Evolutionary conservation across 345 rosid species (phyloP), one percentile per base, ranked within the genome.

Genomic region (Gossypium arboreum): DNA sequence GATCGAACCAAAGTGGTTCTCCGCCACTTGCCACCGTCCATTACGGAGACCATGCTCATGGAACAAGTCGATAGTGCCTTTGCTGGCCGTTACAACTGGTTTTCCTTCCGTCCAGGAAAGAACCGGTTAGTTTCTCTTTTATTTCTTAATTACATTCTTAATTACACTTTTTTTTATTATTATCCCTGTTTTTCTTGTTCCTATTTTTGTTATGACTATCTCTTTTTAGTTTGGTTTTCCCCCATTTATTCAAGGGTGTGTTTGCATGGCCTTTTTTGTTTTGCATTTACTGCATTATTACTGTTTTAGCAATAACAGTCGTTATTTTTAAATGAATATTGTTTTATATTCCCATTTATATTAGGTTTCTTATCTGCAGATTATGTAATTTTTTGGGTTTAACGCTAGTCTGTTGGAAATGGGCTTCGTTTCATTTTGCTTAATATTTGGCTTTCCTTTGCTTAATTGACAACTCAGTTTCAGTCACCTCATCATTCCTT

Each of bases 1-100:
- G 92, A 89, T 79, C 92, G 88, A 76, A 89, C 88, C 73, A 91
- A 89, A 82, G 93, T 88, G 80, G 92, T 89, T 75, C 81, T 91
- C 22, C 90, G 97, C 67, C 90, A 82, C 83, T 80, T 91, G 84
- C 97, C 97, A 41, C 92, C 92, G 44, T 77, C 82, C 73, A 78
- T 89, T 76, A 80, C 91, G 69, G 83, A 71, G 83, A 77, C 71
- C 15, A 75, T 70, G 86, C 78, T 91, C 13, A 63, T 76, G 82
- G 92, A 84, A 55, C 97, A 83, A 78, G 84, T 91, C 79, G 91
- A 86, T 68, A 63, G 52, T 68, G 84, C 77, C 5, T 87, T 89
- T 68, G 77, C 77, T 12, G 91, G 86, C 9, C 91, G 93, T 45
- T 91, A 89, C 82, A 82, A 82, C 52, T 91, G 93, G 92, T 75